Evolutionary conservation across 2,329 filamentous ascomycete genomes (phyloP), one percentile per base, ranked within the genome.

Genomic region (Paecilomyces dactylethromorphus): DNA sequence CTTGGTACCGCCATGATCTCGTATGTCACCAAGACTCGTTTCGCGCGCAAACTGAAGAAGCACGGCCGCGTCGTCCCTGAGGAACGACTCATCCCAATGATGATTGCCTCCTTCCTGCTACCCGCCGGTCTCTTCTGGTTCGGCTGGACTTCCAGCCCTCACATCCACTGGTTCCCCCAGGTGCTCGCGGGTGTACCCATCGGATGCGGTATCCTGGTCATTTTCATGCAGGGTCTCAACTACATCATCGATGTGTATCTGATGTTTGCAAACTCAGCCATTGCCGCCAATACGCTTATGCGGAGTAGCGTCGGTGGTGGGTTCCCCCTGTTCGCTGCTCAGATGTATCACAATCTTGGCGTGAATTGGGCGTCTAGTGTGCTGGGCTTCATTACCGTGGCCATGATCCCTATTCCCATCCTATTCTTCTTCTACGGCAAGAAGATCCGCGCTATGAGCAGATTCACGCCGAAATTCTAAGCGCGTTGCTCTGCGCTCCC

Each of bases 81-180:
- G 64, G 75, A 77, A 62, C 73, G 78, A 53, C 71, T 82, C 1
- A 68, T 77, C 0, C 76, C 78, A 3, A 78, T 80, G 75, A 77
- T 81, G 56, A 56, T 79, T 22, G 77, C 74, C 15, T 75, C 73
- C 0, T 62, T 77, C 8, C 58, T 78, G 3, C 66, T 82, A 3
- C 78, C 79, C 1, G 66, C 71, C 57, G 78, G 79, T 55, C 67
- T 81, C n/a, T 81, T 81, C 65, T 79, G 77, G 75, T 81, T 80
- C 59, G 78, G 74, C 4, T 82, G 81, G 80, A 74, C 75, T 0
- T 76, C 77, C 0, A 74, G 68, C 56, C 71, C 71, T 1, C 51
- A 69, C 24, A 73, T 79, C 45, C 72, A 68, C 11, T 81, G 78
- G 78, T 76, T 78, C 2, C 75, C 77, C 0, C 78, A 79, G 29